Base-by-base conservation (phyloP, 352 stramenopile species). In the Achlya hypogyna region DNA sequence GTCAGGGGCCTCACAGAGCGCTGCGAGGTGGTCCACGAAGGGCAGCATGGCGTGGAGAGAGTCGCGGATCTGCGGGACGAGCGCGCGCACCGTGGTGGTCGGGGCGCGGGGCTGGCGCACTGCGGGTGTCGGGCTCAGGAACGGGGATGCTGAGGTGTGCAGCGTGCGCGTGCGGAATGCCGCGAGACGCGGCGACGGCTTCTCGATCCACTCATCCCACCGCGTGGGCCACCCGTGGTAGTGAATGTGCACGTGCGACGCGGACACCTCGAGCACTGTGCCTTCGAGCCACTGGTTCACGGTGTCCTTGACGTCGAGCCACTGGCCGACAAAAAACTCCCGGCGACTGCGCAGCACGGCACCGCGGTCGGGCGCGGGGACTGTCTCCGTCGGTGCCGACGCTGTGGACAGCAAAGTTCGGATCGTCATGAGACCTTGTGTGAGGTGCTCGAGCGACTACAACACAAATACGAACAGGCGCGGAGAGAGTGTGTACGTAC, bases 211-310 rank as follows among this genome's bases (percentile, higher is more conserved):
- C 74, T 99, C 97, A 75, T 99, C 95, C 97, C 97, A 99, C 5
- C 96, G 83, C 32, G 91, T 80, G 1, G 97, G 96, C 96, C 96
- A 99, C 12, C 95, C 95, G 63, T 99, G 97, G 74, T 98, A 99
- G 71, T 98, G 95, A 28, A 99, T 82, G 20, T 98, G 71, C 31
- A 98, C 71, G 63, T 98, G 87, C 28, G 88, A 81, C 9, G 81
- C 72, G 0, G 72, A 73, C 23, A 98, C 86, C 29, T 96, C 86
- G 65, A 98, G 88, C 10, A 99, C 78, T 0, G 96, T 99, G 23
- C 93, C 96, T 80, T 99, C 96, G 1, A 99, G 76, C 96, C 96
- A 99, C 66, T 99, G 95, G 74, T 98, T 97, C 28, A 99, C 95
- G 0, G 96, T 99, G 74, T 99, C 96, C 63, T 96, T 89, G 28